Evolutionary conservation across 2,329 filamentous ascomycete species (phyloP).

Genomic region (Fusarium nygamai): DNA sequence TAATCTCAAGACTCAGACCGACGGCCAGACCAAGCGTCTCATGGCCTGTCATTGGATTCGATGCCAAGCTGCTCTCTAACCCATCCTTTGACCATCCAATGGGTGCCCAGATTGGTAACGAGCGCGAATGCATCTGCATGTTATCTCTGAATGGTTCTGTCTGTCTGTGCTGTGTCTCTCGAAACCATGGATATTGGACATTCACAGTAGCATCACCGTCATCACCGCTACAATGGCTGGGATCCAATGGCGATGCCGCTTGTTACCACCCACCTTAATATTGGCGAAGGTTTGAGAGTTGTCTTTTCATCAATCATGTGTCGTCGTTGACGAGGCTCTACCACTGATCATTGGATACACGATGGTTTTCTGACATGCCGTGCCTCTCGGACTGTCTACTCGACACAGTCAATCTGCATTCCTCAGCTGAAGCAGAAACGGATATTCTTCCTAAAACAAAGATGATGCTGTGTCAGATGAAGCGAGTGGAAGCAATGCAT

Average conservation of each 20-base stretch:
- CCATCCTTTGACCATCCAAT: slow-evolving; percentile 1
- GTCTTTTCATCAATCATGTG: slow-evolving; percentile 6
- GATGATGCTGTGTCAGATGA: slow-evolving; percentile 7
- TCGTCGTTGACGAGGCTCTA: background rate
- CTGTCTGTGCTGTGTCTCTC: background rate
- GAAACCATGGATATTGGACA: background rate
- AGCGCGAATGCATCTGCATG: slow-evolving; percentile 37
- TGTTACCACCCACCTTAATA: slow-evolving; percentile 7
- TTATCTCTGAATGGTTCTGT: background rate
- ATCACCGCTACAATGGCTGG: slow-evolving; percentile 21
- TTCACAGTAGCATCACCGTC: slow-evolving; percentile 32
- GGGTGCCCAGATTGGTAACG: slow-evolving; percentile 40
- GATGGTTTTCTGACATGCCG: slow-evolving; percentile 11
- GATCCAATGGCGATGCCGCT: slow-evolving; percentile 1
- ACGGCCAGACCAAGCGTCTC: slow-evolving; percentile 21
- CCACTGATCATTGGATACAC: background rate
- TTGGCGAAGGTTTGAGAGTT: background rate
- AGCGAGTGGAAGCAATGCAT: background rate
- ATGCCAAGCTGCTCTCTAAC: slow-evolving; percentile 24
- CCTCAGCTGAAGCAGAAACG: slow-evolving; percentile 22
- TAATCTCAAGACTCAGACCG: slow-evolving; percentile 25
- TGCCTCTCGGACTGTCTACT: background rate
- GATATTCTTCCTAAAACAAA: slow-evolving; percentile 12
- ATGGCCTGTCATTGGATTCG: background rate
- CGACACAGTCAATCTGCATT: slow-evolving; percentile 15